Evolutionary conservation across 2,329 filamentous ascomycete species (phyloP).

Genomic region (Colletotrichum limetticola): DNA sequence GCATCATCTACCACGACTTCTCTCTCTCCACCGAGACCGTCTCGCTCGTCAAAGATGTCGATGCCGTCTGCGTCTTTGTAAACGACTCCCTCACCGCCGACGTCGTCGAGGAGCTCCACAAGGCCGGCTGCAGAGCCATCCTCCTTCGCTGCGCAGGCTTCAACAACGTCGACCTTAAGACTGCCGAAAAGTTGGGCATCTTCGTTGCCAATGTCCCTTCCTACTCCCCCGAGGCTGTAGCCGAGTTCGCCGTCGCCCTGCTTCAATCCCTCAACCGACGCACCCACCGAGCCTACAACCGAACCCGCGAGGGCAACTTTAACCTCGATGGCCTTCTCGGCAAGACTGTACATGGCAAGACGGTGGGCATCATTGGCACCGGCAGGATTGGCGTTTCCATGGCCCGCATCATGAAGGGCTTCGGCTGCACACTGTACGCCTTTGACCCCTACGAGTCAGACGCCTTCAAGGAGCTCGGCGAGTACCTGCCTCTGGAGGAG

Average conservation of each 20-base stretch:
- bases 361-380: conserved; percentile 73
- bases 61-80: conserved; percentile 75
- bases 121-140: conserved; percentile 64
- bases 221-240: conserved; percentile 76
- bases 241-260: conserved; percentile 75
- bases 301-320: conserved; percentile 76
- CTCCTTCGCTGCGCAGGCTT: conserved; percentile 75
- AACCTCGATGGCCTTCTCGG: conserved; percentile 72
- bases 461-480: conserved; percentile 60
- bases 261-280: conserved; percentile 75
- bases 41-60: conserved; percentile 55
- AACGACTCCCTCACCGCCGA: conserved; percentile 67
- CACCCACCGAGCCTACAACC: conserved; percentile 75
- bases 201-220: conserved; percentile 74
- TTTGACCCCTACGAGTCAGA: conserved; percentile 66
- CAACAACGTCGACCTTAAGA: conserved; percentile 72
- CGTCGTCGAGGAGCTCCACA: conserved; percentile 62
- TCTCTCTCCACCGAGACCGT: conserved; percentile 66
- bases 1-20: conserved; percentile 69
- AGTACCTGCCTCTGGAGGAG: conserved; percentile 63
- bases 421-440: conserved; percentile 71
- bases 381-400: conserved; percentile 73
- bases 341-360: conserved; percentile 70
- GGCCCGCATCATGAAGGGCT: conserved; percentile 71
- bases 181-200: conserved; percentile 64